Evolutionary conservation across 495 filamentous ascomycete species (phyloP), one percentile per base, ranked within the genome.

Genomic region (Umbilicaria muhlenbergii): DNA sequence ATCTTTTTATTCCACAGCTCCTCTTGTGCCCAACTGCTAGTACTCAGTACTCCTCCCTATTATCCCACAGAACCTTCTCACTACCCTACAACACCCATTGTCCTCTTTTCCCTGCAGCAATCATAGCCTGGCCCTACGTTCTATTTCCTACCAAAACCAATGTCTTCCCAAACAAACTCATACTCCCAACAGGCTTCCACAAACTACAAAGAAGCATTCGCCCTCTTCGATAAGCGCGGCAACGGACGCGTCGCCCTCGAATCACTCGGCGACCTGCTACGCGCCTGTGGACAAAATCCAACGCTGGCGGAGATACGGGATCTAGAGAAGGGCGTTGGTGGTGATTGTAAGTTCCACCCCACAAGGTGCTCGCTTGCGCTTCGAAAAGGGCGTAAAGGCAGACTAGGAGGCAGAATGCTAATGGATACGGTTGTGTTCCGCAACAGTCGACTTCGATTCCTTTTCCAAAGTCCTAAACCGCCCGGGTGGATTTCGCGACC

Each of bases 161-260:
- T 28, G 24, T 7, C 2, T 28, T 6, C 24, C 6, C 24, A 39
- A 39, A 39, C 17, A 6, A 39, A 19, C 38, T 15, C 19, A n/a
- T 19, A 11, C 7, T 11, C 37, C 19, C 11, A 12, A n/a, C 77
- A 94, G 88, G 86, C 89, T 68, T 88, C 84, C 43, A 96, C 91
- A 61, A 96, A 98, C 78, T 98, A 96, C 84, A 95, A 95, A 73
- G 91, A 98, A 80, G 91, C 91, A 48, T 98, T 98, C 71, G 85
- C 86, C 40, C 85, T 98, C 57, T 98, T 95, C 73, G 91, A 98
- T 70, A 94, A 94, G 74, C 87, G 91, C 55, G 91, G 92, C 55
- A 89, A 81, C 57, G 85, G 85, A 50, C 87, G 83, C 47, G 91
- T 96, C 52, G 60, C 81, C 10, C 71, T 85, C 60, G 82, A 88